These are phyloP conservation scores for Akanthomyces uredinophilus DNA, from an alignment of 2,329 filamentous ascomycete species.

Conservation along the genomic window DNA sequence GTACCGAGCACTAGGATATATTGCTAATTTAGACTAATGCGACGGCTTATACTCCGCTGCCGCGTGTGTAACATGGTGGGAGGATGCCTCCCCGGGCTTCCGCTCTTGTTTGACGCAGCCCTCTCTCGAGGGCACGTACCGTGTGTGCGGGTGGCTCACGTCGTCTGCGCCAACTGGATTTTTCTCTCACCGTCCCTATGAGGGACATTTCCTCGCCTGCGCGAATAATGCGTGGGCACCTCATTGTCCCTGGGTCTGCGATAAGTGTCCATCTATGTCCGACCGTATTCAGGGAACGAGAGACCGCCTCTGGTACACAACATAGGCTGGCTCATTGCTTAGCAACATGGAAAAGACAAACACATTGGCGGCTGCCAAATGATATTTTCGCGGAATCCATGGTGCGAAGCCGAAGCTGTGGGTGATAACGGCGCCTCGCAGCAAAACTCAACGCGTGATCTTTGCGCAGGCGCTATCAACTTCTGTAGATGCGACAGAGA, in stretches of 20 bases:
- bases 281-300: background rate
- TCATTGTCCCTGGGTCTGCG: background rate
- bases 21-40: too few relatives aligned
- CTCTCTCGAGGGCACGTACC: too few relatives aligned
- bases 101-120: background rate
- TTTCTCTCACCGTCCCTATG: background rate
- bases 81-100: too few relatives aligned
- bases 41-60: background rate
- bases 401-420: background rate
- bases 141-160: too few relatives aligned
- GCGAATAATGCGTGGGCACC: background rate
- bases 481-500: background rate
- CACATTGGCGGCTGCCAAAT: background rate
- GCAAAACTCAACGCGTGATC: background rate
- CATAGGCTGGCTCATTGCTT: background rate
- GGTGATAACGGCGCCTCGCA: background rate
- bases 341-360: background rate
- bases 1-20: background rate
- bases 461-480: background rate
- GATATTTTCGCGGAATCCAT: background rate
- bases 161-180: too few relatives aligned
- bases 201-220: background rate
- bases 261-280: background rate
- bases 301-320: background rate
- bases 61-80: too few relatives aligned